Conservation (phyloP, 495 filamentous ascomycete genomes). For the Xylaria telfairii region DNA sequence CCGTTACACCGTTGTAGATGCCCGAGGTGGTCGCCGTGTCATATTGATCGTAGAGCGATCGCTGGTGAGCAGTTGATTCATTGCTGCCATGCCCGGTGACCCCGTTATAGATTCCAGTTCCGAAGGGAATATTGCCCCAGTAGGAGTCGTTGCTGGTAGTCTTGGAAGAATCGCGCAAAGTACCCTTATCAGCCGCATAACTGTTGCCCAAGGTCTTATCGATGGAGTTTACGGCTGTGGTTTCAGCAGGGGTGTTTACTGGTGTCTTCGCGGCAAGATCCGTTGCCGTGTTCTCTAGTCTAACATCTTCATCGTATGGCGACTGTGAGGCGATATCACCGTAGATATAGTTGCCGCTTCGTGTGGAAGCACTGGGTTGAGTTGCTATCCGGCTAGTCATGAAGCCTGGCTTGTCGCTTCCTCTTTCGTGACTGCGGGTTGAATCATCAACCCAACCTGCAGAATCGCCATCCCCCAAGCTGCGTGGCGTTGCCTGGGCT, state of each 20-base stretch:
- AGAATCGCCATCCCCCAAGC: neutral
- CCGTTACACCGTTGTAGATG: slow-evolving; percentile 48
- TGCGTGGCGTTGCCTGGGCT: slow-evolving; percentile 2
- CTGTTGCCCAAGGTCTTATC: neutral
- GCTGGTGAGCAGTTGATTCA: slow-evolving; percentile 16
- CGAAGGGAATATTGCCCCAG: slow-evolving; percentile 49
- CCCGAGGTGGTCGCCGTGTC: slow-evolving; percentile 3
- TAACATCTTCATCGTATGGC: neutral
- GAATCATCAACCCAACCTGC: neutral
- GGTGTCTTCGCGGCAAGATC: neutral
- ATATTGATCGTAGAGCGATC: slow-evolving; percentile 14
- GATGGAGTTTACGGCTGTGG: neutral
- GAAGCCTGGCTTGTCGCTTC: slow-evolving; percentile 26
- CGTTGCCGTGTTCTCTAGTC: neutral
- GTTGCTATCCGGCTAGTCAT: slow-evolving; percentile 31
- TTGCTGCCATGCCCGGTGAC: slow-evolving; percentile 51
- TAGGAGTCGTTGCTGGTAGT: slow-evolving; percentile 37
- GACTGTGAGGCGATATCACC: neutral
- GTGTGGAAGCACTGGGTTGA: neutral
- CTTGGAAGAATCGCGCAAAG: slow-evolving; percentile 22
- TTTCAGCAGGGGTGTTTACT: neutral
- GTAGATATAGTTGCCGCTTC: neutral
- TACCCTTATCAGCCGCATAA: slow-evolving; percentile 7
- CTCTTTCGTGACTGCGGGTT: neutral
- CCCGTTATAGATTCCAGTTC: slow-evolving; percentile 46